Base-by-base conservation (phyloP, 2,329 filamentous ascomycete species). In the Alternaria conjuncta region DNA sequence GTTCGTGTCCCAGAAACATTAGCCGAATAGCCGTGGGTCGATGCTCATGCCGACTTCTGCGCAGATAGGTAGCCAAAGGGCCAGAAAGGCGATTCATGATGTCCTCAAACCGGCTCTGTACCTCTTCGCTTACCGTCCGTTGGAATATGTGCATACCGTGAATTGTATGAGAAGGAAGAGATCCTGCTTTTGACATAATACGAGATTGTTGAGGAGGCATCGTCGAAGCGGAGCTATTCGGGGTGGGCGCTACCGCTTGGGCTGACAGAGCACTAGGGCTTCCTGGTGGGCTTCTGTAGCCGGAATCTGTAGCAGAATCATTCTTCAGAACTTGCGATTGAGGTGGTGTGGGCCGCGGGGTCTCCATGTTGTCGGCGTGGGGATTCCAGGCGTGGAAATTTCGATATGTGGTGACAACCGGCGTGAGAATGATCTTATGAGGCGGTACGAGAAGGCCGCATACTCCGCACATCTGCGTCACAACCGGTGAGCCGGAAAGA, bases 41-140 rank as follows among this genome's bases (percentile, higher is more conserved):
- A 46, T 47, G 55, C 2, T 54, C 32, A n/a, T 50, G 6, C 4
- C 57, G 46, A 10, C 20, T 49, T 32, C 55, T 57, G 13, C 36
- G 50, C 20, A 68, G 30, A n/a, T 55, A n/a, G 7, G 46, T n/a
- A 5, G 61, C n/a, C 4, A 60, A 21, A 9, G 59, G 59, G n/a
- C 13, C 23, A 8, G 12, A 8, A n/a, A 47, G 23, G 5, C 45
- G 12, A 0, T 7, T 7, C 9, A 26, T 11, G 5, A 26, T 6
- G 13, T 25, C 43, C 28, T 30, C 2, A 6, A 30, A 30, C 5
- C 28, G 28, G 4, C 5, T 30, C 11, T 13, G 10, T 2, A 10
- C 1, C 4, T 30, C 28, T 30, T 46, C 44, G 44, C 20, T 25
- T 4, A 46, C 6, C 4, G 5, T 15, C 12, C 20, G 20, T 25